Percentiles rank a stretch among this genome's conserved stretches.
phyloP scores from a whole-genome alignment of 2,329 filamentous ascomycete species.

The Arthroderma uncinatum region DNA sequence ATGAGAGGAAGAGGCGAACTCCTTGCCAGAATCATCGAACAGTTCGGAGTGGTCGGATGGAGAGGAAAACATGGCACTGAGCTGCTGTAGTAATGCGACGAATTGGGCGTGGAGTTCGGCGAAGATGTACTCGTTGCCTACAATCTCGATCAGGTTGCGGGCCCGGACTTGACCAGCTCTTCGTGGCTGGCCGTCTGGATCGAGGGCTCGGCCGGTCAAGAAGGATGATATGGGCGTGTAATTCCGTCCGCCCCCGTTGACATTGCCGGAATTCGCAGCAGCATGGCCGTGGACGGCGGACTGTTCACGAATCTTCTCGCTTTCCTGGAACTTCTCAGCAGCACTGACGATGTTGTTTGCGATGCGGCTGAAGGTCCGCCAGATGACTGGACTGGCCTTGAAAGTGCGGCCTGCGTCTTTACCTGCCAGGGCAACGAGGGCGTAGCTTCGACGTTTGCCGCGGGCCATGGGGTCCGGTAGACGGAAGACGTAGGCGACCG shows the following conservation, averaged over 20 bases:
- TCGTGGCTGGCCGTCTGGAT: conserved; percentile 46
- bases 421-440: conserved; percentile 46
- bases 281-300: neutral
- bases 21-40: neutral
- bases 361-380: conserved; percentile 45
- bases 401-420: conserved; percentile 40
- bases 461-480: conserved; percentile 48
- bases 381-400: conserved; percentile 39
- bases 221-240: conserved; percentile 49
- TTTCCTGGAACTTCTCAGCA: conserved; percentile 36
- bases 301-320: conserved; percentile 35
- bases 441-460: conserved; percentile 46
- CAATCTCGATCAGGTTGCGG: conserved; percentile 47
- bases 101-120: conserved; percentile 47
- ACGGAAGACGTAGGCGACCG: conserved; percentile 49
- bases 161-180: conserved; percentile 44
- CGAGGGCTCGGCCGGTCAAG: conserved; percentile 44
- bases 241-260: conserved; percentile 22
- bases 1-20: neutral
- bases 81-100: conserved; percentile 38
- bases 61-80: conserved; percentile 36
- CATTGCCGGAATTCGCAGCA: neutral
- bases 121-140: conserved; percentile 49
- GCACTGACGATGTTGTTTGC: conserved; percentile 41
- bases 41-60: conserved; percentile 32